Percentiles rank a stretch among this genome's conserved stretches.
Evolutionary conservation across 1,284 basidiomycete species (phyloP).

Genomic region (Boletus semigastroideus): DNA sequence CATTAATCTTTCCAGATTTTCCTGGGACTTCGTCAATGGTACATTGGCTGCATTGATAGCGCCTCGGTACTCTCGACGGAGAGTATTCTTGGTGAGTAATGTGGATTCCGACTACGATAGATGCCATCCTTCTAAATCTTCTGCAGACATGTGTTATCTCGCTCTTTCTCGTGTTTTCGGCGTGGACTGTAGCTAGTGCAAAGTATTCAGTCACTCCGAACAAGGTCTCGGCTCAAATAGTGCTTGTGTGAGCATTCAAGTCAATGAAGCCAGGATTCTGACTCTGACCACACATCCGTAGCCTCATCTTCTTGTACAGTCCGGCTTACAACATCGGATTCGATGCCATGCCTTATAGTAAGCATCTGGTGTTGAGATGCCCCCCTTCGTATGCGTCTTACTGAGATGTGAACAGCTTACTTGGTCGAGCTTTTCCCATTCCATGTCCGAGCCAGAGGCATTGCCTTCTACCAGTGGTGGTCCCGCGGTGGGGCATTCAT

Average conservation of each 20-base stretch:
- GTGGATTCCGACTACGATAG: background rate
- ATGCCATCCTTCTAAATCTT: background rate
- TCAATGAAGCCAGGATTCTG: background rate
- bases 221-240: background rate
- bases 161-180: constrained; percentile 13
- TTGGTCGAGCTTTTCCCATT: constrained; percentile 24
- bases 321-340: constrained; percentile 17
- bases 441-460: constrained; percentile 15
- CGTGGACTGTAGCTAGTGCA: constrained; percentile 16
- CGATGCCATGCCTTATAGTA: constrained; percentile 7
- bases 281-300: constrained; percentile 1
- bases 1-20: constrained; percentile 8
- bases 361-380: background rate
- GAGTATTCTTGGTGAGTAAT: constrained; percentile 13
- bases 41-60: constrained; percentile 4
- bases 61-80: constrained; percentile 18
- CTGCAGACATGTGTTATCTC: constrained; percentile 10
- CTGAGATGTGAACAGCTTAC: constrained; percentile 11
- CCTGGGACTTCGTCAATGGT: constrained; percentile 10
- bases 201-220: constrained; percentile 9
- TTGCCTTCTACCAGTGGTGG: constrained; percentile 21
- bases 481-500: constrained; percentile 4
- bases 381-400: background rate
- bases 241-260: background rate
- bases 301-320: constrained; percentile 15